Conservation (phyloP, 345 rosid species). For the Syzygium jambos region DNA sequence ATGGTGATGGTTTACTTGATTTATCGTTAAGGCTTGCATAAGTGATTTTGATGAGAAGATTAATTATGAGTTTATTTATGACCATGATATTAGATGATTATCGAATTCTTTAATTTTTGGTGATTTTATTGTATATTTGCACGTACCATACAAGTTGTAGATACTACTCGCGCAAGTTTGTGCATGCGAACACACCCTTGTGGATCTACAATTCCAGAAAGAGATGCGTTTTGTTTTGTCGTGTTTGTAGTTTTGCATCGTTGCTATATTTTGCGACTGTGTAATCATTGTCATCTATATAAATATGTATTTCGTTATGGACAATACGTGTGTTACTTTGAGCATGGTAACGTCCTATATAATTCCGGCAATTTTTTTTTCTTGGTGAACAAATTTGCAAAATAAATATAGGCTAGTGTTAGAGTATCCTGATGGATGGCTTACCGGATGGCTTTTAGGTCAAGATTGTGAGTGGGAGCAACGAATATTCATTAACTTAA, state of each 20-base stretch:
- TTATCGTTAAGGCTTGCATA: neutral
- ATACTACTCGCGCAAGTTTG: fast-evolving
- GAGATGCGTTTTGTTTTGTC: neutral
- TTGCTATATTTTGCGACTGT: too few species aligned
- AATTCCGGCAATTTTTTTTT: too few species aligned
- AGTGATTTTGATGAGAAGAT: neutral
- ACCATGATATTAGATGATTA: neutral
- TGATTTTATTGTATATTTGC: neutral
- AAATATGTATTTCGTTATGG: neutral
- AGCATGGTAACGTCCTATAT: fast-evolving
- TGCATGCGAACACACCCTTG: fast-evolving
- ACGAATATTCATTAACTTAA: neutral
- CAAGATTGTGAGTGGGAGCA: neutral
- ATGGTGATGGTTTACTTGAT: neutral
- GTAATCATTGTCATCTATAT: too few species aligned
- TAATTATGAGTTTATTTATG: neutral
- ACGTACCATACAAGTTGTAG: fast-evolving
- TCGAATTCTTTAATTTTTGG: neutral
- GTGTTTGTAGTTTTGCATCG: fast-evolving
- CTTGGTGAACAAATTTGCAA: neutral
- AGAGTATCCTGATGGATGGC: too few species aligned
- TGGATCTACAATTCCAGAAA: neutral
- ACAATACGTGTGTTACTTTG: neutral
- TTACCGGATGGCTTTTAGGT: too few species aligned
- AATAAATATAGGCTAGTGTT: neutral